Percentiles rank a stretch among this genome's conserved stretches.
These are phyloP conservation scores for Diaporthe australafricana DNA, from an alignment of 2,329 filamentous ascomycete species.

Conservation along the genomic window DNA sequence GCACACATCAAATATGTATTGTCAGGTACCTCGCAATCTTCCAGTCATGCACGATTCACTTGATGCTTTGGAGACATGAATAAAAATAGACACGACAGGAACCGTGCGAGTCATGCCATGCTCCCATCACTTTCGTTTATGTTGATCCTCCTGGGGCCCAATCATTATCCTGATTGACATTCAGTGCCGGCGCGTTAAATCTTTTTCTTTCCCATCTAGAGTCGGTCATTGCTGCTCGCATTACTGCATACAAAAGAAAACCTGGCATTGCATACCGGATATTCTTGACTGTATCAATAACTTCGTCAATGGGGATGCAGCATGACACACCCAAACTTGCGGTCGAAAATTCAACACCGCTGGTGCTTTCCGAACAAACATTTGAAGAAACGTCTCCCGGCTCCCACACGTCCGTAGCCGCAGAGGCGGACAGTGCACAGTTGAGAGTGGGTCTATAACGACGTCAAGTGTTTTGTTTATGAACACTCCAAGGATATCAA, in stretches of 20 bases:
- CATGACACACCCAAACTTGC: neutral
- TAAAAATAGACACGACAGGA: neutral
- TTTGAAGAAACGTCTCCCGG: neutral
- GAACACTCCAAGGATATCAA: too few relatives aligned
- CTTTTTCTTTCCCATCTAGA: neutral
- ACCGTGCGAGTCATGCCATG: conserved; percentile 4
- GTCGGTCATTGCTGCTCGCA: neutral
- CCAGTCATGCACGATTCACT: neutral
- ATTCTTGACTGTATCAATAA: too few relatives aligned
- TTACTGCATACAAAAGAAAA: too few relatives aligned
- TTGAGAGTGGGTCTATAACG: neutral
- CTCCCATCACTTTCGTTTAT: neutral
- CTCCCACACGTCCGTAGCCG: neutral
- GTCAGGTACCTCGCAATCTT: neutral
- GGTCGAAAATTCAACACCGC: neutral
- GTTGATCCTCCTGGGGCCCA: neutral
- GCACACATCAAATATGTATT: neutral
- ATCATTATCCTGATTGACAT: neutral
- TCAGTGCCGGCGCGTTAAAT: neutral
- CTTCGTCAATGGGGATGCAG: neutral
- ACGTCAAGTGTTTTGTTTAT: neutral
- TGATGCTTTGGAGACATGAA: neutral
- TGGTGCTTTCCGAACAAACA: neutral
- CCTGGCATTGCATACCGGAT: neutral
- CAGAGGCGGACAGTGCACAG: neutral